These are phyloP conservation scores for Drosera spatulata DNA, from an alignment of 179 eudicot species.

Conservation along the genomic window DNA sequence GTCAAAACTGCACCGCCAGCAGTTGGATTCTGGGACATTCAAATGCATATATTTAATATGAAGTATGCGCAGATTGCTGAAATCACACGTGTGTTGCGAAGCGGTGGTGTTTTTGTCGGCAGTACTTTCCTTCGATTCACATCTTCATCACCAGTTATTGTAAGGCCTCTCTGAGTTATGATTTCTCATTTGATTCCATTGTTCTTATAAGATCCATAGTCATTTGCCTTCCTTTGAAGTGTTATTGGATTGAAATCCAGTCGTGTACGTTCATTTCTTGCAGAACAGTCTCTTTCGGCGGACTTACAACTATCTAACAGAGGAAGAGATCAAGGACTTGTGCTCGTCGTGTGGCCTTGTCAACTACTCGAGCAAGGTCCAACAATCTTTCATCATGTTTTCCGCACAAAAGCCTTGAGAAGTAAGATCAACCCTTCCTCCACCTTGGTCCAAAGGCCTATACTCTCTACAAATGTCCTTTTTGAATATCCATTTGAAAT, in stretches of 20 bases:
- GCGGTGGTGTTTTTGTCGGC: conserved; percentile 91
- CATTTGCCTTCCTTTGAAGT: no score
- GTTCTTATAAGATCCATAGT: no score
- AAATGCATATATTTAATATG: background rate
- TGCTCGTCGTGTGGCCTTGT: conserved; percentile 76
- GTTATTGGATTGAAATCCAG: no score
- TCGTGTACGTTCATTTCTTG: no score
- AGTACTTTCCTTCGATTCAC: conserved; percentile 76
- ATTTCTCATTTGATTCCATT: no score
- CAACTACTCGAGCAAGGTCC: conserved; percentile 54
- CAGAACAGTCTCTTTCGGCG: no score
- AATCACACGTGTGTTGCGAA: conserved; percentile 70
- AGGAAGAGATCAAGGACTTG: conserved; percentile 81
- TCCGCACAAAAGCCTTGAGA: conserved; percentile 82
- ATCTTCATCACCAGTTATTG: conserved; percentile 48
- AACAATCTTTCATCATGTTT: conserved; percentile 79
- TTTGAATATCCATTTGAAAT: background rate
- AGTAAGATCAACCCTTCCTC: conserved; percentile 6
- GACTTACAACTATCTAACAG: conserved; percentile 15
- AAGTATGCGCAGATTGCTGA: conserved; percentile 61
- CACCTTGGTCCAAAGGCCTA: conserved; percentile 14
- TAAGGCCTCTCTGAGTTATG: conserved; percentile 35
- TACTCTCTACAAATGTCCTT: background rate
- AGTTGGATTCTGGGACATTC: no score
- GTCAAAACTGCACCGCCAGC: no score